Conservation (phyloP, 1,284 basidiomycete genomes). For the Chiua sp. region DNA sequence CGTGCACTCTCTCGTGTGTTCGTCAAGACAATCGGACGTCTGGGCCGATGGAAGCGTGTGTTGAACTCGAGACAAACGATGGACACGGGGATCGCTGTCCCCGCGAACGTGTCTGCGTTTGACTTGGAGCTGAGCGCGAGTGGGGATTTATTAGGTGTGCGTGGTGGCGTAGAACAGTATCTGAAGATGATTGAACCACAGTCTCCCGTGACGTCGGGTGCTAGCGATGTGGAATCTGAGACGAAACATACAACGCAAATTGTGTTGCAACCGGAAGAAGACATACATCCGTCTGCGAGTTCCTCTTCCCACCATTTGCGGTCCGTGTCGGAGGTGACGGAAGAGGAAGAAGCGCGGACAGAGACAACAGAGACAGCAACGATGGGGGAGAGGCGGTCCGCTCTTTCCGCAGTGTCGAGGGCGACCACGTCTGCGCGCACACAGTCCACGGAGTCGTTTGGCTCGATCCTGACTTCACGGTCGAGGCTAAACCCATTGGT, state of each 20-base stretch:
- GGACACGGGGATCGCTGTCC: constrained; percentile 47
- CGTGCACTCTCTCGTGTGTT: constrained; percentile 75
- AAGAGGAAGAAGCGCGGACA: constrained; percentile 35
- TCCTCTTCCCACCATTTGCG: constrained; percentile 30
- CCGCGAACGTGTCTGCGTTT: constrained; percentile 67
- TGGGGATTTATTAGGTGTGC: constrained; percentile 61
- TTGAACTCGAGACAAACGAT: constrained; percentile 59
- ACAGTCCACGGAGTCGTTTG: constrained; percentile 64
- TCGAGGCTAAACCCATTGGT: constrained; percentile 45
- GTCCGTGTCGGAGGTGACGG: constrained; percentile 37
- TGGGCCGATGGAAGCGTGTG: constrained; percentile 84
- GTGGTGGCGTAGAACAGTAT: constrained; percentile 70
- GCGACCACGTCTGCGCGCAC: constrained; percentile 30
- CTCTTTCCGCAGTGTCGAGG: constrained; percentile 25
- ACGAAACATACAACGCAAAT: constrained; percentile 1
- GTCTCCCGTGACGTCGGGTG: constrained; percentile 15
- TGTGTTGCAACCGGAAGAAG: constrained; percentile 1
- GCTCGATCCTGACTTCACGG: constrained; percentile 42
- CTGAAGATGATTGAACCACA: constrained; percentile 59
- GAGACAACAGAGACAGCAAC: constrained; percentile 18
- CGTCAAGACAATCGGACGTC: constrained; percentile 79
- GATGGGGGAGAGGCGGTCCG: constrained; percentile 20
- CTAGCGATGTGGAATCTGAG: constrained; percentile 5
- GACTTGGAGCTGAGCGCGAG: constrained; percentile 65
- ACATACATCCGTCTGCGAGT: constrained; percentile 8